Conservation (phyloP, 225 moss, liverwort and hornwort species). For the Marchantia paleacea region DNA sequence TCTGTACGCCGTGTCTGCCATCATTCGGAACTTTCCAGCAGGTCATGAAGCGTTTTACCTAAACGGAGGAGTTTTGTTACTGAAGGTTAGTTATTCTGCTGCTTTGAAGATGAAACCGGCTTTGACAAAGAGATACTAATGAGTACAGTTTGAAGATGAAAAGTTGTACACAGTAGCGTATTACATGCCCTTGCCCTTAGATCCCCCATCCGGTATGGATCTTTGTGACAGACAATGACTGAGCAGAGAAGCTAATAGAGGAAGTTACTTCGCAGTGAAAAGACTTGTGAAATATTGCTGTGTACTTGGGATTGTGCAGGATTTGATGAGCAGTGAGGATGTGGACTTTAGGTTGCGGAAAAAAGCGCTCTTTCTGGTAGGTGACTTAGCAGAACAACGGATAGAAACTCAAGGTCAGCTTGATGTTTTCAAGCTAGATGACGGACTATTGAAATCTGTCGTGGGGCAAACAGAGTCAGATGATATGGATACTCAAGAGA, state of each 20-base stretch:
- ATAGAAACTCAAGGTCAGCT: constrained; percentile 51
- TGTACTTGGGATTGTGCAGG: constrained; percentile 40
- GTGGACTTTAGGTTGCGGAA: constrained; percentile 65
- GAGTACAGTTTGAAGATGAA: too few relatives aligned
- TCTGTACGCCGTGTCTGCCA: constrained; percentile 79
- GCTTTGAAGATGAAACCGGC: too few relatives aligned
- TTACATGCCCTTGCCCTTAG: too few relatives aligned
- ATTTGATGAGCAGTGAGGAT: constrained; percentile 46
- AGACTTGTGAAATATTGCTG: neutral
- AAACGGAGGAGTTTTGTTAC: constrained; percentile 62
- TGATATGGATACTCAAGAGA: constrained; percentile 89
- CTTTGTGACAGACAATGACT: too few relatives aligned
- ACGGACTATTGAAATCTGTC: constrained; percentile 67
- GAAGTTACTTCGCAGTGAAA: too few relatives aligned
- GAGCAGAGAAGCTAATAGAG: too few relatives aligned
- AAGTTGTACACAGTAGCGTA: too few relatives aligned
- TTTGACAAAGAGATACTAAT: too few relatives aligned
- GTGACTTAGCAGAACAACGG: constrained; percentile 81
- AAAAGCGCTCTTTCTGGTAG: constrained; percentile 73
- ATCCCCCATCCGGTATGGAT: too few relatives aligned
- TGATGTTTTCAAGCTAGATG: constrained; percentile 53
- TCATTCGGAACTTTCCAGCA: constrained; percentile 76
- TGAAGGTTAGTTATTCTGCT: constrained; percentile 52
- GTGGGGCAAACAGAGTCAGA: constrained; percentile 62
- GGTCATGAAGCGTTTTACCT: constrained; percentile 78